A percentile compares a stretch with the other conserved stretches of the same genome.
phyloP scores from a whole-genome alignment of 2,329 filamentous ascomycete genomes.

The Cercospora beticola region DNA sequence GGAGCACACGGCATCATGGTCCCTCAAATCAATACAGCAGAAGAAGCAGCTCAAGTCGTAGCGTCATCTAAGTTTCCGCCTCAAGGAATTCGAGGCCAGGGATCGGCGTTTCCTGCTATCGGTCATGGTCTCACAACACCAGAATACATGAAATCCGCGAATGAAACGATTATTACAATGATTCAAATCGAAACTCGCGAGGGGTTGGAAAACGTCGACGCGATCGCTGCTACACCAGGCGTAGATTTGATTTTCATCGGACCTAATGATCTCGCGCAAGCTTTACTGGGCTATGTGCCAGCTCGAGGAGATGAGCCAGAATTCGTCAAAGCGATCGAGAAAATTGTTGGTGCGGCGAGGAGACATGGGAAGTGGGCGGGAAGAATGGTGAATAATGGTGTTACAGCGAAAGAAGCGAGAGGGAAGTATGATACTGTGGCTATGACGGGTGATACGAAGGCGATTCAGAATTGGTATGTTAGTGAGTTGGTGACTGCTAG shows the following conservation, averaged over 20 bases:
- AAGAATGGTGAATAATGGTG: neutral
- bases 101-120: constrained; percentile 56
- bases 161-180: constrained; percentile 52
- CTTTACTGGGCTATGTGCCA: constrained; percentile 52
- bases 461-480: constrained; percentile 34
- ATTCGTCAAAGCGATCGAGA: constrained; percentile 36
- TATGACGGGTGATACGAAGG: constrained; percentile 26
- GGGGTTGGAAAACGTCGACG: constrained; percentile 43
- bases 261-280: constrained; percentile 56
- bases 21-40: constrained; percentile 44
- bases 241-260: constrained; percentile 52
- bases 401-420: neutral
- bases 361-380: neutral
- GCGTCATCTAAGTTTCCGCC: constrained; percentile 56
- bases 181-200: constrained; percentile 48
- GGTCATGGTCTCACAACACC: constrained; percentile 52
- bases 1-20: constrained; percentile 44
- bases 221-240: constrained; percentile 52
- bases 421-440: constrained; percentile 48
- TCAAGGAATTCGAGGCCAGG: constrained; percentile 52
- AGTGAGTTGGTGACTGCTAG: neutral
- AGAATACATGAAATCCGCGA: constrained; percentile 54
- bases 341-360: neutral
- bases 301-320: constrained; percentile 45
- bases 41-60: constrained; percentile 47